Conservation (phyloP, 805 yeast genomes). For the Candida saitoana region DNA sequence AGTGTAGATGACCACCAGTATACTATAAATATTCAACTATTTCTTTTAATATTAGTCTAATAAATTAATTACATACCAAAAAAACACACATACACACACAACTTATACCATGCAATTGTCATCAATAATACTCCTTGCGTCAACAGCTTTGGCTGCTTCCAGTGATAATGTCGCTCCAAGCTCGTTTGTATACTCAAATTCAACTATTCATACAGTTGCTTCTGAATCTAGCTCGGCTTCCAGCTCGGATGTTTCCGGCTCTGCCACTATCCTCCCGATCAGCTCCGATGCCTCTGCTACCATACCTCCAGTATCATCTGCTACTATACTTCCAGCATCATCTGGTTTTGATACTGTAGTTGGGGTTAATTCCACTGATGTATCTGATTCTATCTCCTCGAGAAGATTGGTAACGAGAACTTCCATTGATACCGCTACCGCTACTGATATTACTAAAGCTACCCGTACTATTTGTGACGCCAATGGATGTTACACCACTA, state of each 20-base stretch:
- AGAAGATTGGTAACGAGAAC: constrained; percentile 9
- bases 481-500: constrained; percentile 32
- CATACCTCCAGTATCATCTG: neutral
- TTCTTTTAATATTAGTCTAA: too few species aligned
- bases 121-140: constrained; percentile 10
- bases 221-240: constrained; percentile 10
- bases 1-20: too few species aligned
- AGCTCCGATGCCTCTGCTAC: constrained; percentile 2
- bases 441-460: constrained; percentile 12
- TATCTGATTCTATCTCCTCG: neutral
- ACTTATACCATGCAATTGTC: constrained; percentile 6
- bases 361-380: too few species aligned
- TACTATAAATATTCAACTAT: too few species aligned
- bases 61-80: too few species aligned
- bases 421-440: constrained; percentile 23
- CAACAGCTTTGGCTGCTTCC: constrained; percentile 2
- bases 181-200: constrained; percentile 17
- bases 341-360: too few species aligned
- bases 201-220: constrained; percentile 9
- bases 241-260: neutral
- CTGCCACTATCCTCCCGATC: constrained; percentile 9
- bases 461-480: constrained; percentile 31
- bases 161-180: constrained; percentile 15
- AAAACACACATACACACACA: too few species aligned
- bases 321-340: constrained; percentile 17